Evolutionary conservation across 2,329 filamentous ascomycete species (phyloP), one percentile per base, ranked within the genome.

Genomic region (Stagonosporopsis vannaccii): DNA sequence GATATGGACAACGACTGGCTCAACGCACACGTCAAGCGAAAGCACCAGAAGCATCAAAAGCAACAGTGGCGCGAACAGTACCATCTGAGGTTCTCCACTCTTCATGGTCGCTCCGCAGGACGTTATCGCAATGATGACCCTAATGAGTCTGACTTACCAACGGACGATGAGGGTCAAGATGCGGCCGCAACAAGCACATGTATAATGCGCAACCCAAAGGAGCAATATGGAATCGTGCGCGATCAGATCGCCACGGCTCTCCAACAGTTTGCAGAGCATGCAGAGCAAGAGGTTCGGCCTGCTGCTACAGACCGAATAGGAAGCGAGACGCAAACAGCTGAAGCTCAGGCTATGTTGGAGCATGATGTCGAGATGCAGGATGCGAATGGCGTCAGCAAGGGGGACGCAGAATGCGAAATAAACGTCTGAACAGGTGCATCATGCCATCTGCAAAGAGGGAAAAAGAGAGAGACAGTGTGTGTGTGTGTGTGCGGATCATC

Each of bases 1-100:
- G 71, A 65, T 23, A 57, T 60, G 13, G 65, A 69, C 11, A 61
- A 66, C 7, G 73, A 75, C 41, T 67, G 65, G 63, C 70, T 74
- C 51, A 67, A 67, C n/a, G 56, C 69, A 26, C 63, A 72, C 46
- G 67, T 74, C 39, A 69, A 67, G 48, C 63, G 67, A 37, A 69
- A 66, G 32, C 57, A 45, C 12, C 63, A 60, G 40, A 64, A 61
- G 19, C 56, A 64, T 19, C 52, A 62, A 9, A 58, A 67, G 30
- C 61, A 65, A 35, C 58, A 60, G 25, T 71, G 66, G 70, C 65
- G 63, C 13, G 61, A 65, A 13, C 50, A 62, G 26, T 66, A 69
- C 20, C 66, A 69, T 36, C 35, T 63, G 11, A 59, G 59, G 12
- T 66, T 62, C 39, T 62, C 61, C 9, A 54, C 43, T 26, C 44